Base-by-base conservation (phyloP, 73 alveolate species). In the Diophrys sp. region DNA sequence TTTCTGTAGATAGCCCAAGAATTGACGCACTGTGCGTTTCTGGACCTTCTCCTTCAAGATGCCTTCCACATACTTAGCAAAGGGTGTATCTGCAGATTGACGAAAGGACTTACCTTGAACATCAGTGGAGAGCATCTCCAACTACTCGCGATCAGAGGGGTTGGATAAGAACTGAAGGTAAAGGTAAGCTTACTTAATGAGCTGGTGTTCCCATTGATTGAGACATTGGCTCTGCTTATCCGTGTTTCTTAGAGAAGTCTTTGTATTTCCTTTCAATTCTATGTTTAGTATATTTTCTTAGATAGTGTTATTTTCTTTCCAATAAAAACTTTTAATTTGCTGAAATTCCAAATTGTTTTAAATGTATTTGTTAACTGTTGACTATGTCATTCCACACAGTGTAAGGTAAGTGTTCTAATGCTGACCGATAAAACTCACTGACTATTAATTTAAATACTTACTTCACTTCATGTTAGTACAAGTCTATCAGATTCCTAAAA, bases 341-440 rank as follows among this genome's bases (percentile, higher is more conserved):
- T 27, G 55, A 27, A 28, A 18, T 5, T 23, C 25, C 31, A 23
- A 23, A 24, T 2, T 29, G 23, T 2, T 28, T 23, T 25, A 68
- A n/a, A 68, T 31, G 23, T 28, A 2, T 28, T 2, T 23, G 29
- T 23, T 68, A 55, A 24, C 75, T 28, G 5, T 2, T 1, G 2
- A 68, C 24, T 28, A 29, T 28, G 5, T 68, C 31, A 5, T 68
- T 31, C 75, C 75, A 68, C 23, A 68, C 75, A 2, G 23, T 68
- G 75, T 25, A 68, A 68, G 75, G 75, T 14, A 68, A 31, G 54
- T 68, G 23, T 14, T 18, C 1, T 25, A 68, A 23, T 2, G 75
- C 23, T 14, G 25, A 14, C 24, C 31, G 25, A 28, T 68, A 68
- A 28, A 68, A 68, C 24, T 68, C 44, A 25, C 75, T 62, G 72